phyloP scores from a whole-genome alignment of 2,329 filamentous ascomycete genomes.

The Aspergillus eucalypticola region DNA sequence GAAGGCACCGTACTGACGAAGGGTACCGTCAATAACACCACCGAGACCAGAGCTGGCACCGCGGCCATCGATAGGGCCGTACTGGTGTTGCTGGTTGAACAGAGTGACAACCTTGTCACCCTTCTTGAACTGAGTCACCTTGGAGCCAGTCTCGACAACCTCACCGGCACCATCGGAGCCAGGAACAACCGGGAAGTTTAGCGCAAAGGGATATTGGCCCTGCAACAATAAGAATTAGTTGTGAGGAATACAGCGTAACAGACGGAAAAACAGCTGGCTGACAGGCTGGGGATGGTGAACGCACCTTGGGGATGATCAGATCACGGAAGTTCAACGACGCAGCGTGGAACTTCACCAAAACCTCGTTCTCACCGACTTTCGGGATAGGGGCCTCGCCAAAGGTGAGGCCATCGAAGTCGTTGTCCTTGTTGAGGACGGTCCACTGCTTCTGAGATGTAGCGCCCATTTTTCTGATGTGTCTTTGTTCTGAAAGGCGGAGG shows the following conservation, averaged over 20 bases:
- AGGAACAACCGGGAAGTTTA: conserved; percentile 34
- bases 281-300: conserved; percentile 23
- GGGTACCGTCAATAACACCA: conserved; percentile 65
- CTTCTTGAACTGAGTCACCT: conserved; percentile 57
- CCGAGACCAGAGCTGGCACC: conserved; percentile 61
- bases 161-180: conserved; percentile 47
- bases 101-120: conserved; percentile 61
- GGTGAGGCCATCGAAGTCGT: conserved; percentile 62
- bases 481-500: not conserved
- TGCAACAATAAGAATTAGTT: conserved; percentile 13
- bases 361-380: conserved; percentile 67
- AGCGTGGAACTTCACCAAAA: conserved; percentile 65
- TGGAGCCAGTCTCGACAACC: conserved; percentile 54
- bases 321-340: conserved; percentile 55
- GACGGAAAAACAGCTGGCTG: conserved; percentile 24
- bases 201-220: conserved; percentile 37
- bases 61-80: conserved; percentile 46
- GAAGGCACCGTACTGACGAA: conserved; percentile 68
- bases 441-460: conserved; percentile 56
- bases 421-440: conserved; percentile 51
- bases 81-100: conserved; percentile 60
- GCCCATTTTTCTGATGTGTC: conserved; percentile 7
- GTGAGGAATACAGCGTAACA: not conserved
- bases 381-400: conserved; percentile 58
- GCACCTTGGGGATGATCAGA: conserved; percentile 47